Conservation (phyloP, 2,329 filamentous ascomycete species). For the Coniochaeta sp. region DNA sequence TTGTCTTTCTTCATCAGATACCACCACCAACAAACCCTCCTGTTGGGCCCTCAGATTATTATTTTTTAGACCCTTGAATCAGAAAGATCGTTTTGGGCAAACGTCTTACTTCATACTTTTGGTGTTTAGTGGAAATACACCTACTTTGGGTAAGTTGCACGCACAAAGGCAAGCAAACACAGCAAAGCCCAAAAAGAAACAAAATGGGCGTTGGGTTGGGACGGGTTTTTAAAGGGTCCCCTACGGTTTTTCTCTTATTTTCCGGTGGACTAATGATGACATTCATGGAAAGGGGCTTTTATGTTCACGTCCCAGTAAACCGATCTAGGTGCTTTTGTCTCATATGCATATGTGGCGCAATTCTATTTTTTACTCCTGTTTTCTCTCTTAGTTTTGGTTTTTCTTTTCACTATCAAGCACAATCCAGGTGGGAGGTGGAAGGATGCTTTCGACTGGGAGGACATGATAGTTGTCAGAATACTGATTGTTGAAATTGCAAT, state of each 20-base stretch:
- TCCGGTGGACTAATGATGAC: background rate
- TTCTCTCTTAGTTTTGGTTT: background rate
- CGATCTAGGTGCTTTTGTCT: background rate
- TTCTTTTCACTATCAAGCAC: background rate
- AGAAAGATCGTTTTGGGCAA: background rate
- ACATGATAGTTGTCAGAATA: too few relatives aligned
- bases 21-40: background rate
- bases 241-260: background rate
- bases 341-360: background rate
- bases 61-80: background rate
- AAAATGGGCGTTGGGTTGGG: too few relatives aligned
- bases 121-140: background rate
- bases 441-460: background rate
- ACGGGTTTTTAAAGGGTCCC: background rate
- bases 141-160: background rate
- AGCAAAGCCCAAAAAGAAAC: background rate
- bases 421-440: background rate
- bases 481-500: too few relatives aligned
- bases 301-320: background rate
- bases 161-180: background rate
- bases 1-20: background rate
- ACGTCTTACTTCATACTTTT: background rate
- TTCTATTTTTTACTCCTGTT: background rate
- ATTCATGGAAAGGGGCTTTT: background rate
- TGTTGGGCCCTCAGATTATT: background rate